Conservation (phyloP, 192 early-diverging fungal species). For the Coemansia sp. region DNA sequence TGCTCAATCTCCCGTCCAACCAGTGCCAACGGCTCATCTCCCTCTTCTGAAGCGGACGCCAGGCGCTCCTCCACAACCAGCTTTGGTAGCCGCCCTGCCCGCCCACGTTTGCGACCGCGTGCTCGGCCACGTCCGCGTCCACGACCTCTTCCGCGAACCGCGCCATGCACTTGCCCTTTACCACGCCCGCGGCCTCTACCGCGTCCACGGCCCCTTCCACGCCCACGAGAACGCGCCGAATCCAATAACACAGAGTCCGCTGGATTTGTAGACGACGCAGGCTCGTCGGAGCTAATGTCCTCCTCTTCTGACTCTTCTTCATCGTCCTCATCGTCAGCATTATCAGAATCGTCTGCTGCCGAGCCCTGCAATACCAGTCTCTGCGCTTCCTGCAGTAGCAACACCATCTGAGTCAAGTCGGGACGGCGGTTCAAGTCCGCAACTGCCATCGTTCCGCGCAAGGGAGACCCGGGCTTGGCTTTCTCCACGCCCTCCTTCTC, state of each 20-base stretch:
- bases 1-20: constrained; percentile 34
- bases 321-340: constrained; percentile 2
- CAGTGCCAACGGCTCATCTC: constrained; percentile 6
- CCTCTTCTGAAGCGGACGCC: constrained; percentile 3
- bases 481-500: neutral
- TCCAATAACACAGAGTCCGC: neutral
- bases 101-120: constrained; percentile 11
- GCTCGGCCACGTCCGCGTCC: constrained; percentile 19
- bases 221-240: neutral
- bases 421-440: constrained; percentile 34
- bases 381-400: constrained; percentile 51
- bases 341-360: neutral
- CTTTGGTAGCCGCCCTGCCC: constrained; percentile 6
- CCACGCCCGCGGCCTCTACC: constrained; percentile 23
- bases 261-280: neutral
- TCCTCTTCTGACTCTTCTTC: neutral
- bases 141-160: constrained; percentile 9
- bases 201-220: constrained; percentile 18
- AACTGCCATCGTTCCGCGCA: constrained; percentile 23
- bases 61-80: neutral
- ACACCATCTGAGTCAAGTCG: constrained; percentile 44
- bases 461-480: neutral
- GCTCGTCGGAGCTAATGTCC: neutral
- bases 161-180: constrained; percentile 11
- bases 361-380: constrained; percentile 29